Conservation (phyloP, 1,139 yeast species). For the Scheffersomyces quercinus region DNA sequence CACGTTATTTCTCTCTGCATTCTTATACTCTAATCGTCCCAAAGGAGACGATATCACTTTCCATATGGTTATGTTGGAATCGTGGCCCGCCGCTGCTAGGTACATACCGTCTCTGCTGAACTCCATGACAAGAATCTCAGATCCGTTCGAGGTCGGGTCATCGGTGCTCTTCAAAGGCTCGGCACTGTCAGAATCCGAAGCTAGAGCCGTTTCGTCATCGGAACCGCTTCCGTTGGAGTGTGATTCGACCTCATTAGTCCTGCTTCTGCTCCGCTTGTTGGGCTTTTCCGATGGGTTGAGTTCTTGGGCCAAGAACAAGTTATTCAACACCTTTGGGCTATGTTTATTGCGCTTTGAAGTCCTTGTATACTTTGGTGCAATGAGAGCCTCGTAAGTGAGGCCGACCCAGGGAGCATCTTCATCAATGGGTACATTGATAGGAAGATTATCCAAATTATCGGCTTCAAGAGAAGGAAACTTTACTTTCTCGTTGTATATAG, state of each 20-base stretch:
- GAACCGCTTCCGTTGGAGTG: constrained; percentile 5
- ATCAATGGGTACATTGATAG: background rate
- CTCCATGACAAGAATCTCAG: constrained; percentile 69
- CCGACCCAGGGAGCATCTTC: constrained; percentile 33
- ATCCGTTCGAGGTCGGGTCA: constrained; percentile 13
- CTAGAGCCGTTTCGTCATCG: constrained; percentile 2
- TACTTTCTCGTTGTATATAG: constrained; percentile 1
- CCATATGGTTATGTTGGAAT: constrained; percentile 69
- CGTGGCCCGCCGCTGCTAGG: constrained; percentile 83
- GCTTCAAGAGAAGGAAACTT: constrained; percentile 1
- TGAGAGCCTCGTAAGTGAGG: constrained; percentile 38
- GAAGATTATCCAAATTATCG: background rate
- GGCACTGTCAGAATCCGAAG: constrained; percentile 1
- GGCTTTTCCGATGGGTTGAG: constrained; percentile 30
- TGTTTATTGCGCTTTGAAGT: constrained; percentile 44
- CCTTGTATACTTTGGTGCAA: constrained; percentile 56
- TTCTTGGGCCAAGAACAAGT: constrained; percentile 82
- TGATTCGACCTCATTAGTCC: constrained; percentile 3
- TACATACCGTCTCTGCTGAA: constrained; percentile 80
- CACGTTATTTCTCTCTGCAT: constrained; percentile 13
- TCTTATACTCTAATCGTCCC: constrained; percentile 51
- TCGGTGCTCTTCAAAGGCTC: constrained; percentile 9
- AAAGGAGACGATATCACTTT: constrained; percentile 72
- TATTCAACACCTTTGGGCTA: constrained; percentile 48
- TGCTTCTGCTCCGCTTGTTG: background rate